Evolutionary conservation across 768 basidiomycete genomes (phyloP).

Genomic region (Mrakia gelida): DNA sequence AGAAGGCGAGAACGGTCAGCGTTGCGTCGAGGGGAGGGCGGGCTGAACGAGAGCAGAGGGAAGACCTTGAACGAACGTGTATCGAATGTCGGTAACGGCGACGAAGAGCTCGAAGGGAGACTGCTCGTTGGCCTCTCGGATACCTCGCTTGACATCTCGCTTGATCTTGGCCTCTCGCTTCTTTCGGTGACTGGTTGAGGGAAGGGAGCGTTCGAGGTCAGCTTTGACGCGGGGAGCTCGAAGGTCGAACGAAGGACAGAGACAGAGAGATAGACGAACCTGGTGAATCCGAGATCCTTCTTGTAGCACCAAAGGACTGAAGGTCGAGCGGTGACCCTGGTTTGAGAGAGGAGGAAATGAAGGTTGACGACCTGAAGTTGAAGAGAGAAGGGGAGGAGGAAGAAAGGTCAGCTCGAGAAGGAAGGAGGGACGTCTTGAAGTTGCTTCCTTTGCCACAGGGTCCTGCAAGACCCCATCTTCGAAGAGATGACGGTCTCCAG

Average conservation of each 20-base stretch:
- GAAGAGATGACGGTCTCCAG: too few relatives aligned
- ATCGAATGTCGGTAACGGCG: conserved; percentile 96
- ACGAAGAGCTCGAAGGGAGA: conserved; percentile 98
- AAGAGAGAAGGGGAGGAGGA: background rate
- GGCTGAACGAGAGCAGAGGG: background rate
- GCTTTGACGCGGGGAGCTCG: background rate
- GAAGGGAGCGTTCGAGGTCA: background rate
- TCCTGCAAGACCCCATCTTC: too few relatives aligned
- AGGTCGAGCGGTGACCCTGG: conserved; percentile 78
- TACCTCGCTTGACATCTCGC: conserved; percentile 87
- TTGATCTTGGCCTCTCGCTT: conserved; percentile 96
- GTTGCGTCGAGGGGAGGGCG: background rate
- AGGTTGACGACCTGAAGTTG: conserved; percentile 74
- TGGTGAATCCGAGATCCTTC: conserved; percentile 94
- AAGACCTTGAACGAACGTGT: conserved; percentile 60
- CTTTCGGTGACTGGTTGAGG: conserved; percentile 70
- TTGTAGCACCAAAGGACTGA: conserved; percentile 99
- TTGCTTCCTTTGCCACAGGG: too few relatives aligned
- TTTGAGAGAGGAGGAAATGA: conserved; percentile 90
- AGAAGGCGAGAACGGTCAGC: background rate
- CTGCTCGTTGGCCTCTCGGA: conserved; percentile 90
- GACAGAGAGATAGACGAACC: conserved; percentile 50
- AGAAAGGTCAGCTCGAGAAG: background rate
- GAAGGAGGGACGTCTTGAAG: too few relatives aligned
- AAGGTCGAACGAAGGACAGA: background rate